Percentiles rank a stretch among this genome's conserved stretches.
Conservation (phyloP, 2,329 filamentous ascomycete genomes). For the Aspergillus tanneri region DNA sequence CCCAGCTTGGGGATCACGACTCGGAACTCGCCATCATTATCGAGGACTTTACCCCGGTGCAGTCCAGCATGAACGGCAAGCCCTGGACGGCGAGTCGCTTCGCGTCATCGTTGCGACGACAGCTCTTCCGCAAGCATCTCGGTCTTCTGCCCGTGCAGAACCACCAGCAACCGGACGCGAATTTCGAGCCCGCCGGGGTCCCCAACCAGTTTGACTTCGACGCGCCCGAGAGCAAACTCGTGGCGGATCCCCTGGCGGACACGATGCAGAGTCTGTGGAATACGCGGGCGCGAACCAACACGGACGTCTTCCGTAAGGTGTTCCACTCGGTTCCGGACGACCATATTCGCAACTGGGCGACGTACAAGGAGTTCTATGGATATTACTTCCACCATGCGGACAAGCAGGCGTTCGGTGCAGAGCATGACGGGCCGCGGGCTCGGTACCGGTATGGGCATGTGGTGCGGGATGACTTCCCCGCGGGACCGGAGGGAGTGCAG, state of each 20-base stretch:
- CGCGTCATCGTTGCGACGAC: constrained; percentile 74
- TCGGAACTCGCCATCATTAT: constrained; percentile 88
- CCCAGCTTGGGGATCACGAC: constrained; percentile 84
- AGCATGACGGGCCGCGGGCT: constrained; percentile 41
- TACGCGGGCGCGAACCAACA: constrained; percentile 58
- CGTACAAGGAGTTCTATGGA: constrained; percentile 64
- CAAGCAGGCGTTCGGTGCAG: constrained; percentile 46
- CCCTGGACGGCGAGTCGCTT: constrained; percentile 77
- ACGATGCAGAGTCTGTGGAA: constrained; percentile 59
- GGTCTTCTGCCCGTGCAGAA: constrained; percentile 75
- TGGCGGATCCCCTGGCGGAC: constrained; percentile 59
- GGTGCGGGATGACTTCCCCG: constrained; percentile 70
- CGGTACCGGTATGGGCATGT: constrained; percentile 85
- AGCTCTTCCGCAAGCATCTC: constrained; percentile 87
- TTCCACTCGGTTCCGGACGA: constrained; percentile 65
- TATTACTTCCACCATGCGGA: constrained; percentile 55
- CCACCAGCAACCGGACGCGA: constrained; percentile 58
- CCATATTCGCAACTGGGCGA: constrained; percentile 57
- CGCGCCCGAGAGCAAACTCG: constrained; percentile 48
- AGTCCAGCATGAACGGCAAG: constrained; percentile 74
- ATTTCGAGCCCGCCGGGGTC: constrained; percentile 58
- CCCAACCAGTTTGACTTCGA: constrained; percentile 58
- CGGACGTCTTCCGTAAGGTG: constrained; percentile 59
- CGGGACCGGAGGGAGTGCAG: constrained; percentile 62
- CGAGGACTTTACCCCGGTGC: constrained; percentile 72